A percentile compares a stretch with the other conserved stretches of the same genome.
Conservation (phyloP, 2,329 filamentous ascomycete species). For the Hymenoscyphus salicellus region DNA sequence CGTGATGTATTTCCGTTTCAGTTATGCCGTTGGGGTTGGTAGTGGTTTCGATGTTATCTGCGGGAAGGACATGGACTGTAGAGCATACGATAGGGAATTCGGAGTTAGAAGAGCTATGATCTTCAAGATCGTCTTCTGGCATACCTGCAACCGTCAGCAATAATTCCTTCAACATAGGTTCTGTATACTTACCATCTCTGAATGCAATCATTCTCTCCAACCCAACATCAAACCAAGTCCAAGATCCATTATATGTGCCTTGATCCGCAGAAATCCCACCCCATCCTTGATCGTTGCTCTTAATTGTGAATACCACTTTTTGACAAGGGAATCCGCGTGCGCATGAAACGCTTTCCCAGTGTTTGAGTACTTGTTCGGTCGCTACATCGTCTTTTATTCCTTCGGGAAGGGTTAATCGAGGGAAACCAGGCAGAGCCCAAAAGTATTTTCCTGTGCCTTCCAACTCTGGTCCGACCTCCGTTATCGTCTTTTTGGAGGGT, state of each 20-base stretch:
- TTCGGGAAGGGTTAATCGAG: conserved; percentile 1
- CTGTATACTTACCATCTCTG: conserved; percentile 20
- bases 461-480: conserved; percentile 13
- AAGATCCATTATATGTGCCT: conserved; percentile 48
- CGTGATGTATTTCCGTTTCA: neutral
- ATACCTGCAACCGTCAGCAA: neutral
- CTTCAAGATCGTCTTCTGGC: conserved; percentile 2
- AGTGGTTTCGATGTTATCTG: neutral
- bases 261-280: conserved; percentile 36
- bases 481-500: neutral
- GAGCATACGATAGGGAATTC: conserved; percentile 7
- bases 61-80: neutral
- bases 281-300: conserved; percentile 59
- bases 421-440: conserved; percentile 8
- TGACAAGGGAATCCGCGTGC: conserved; percentile 46
- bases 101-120: neutral
- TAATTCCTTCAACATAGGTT: neutral
- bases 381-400: neutral
- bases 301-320: conserved; percentile 59
- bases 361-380: conserved; percentile 22
- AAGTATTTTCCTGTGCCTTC: conserved; percentile 10
- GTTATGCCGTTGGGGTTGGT: conserved; percentile 15
- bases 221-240: conserved; percentile 63
- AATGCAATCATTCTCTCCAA: conserved; percentile 52
- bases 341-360: conserved; percentile 21